Base-by-base conservation (phyloP, 179 eudicot genomes). In the Vitellaria paradoxa region DNA sequence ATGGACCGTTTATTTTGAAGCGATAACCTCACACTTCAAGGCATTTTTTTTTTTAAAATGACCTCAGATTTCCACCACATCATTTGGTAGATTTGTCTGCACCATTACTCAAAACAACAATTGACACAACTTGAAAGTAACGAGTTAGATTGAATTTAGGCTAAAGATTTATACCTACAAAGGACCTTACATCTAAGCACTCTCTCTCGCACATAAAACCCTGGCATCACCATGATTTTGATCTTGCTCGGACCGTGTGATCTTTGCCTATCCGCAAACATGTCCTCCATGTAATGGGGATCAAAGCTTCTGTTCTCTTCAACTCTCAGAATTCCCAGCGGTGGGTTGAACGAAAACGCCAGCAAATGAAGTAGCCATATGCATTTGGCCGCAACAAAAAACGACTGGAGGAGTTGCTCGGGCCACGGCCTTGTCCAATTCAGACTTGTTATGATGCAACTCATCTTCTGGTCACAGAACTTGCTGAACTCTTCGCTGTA, bases 391-490 rank as follows among this genome's bases (percentile, higher is more conserved):
- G 99, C 95, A 17, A 96, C 98, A 42, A 96, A 96, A 78, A 94
- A 96, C 0, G 95, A 86, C 57, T 96, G 98, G 10, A 96, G 92
- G n/a, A 96, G 88, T 78, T 87, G 88, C 80, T 96, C 99, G 1
- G 99, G 84, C 99, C 99, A 96, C 5, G 96, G 96, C 61, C 88
- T 87, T 40, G 88, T 91, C 96, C 96, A 92, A 80, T 80, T 90
- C 17, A 96, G 81, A 13, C 89, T 81, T 49, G 81, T 63, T 14
- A 94, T 83, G 7, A 96, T 86, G 79, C 87, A 86, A 77, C 91
- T 92, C 99, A 94, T 96, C 79, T 92, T 96, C 81, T 90, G 94
- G 75, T 96, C 99, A 78, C 99, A 96, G 40, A 94, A 96, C 78
- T 81, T 87, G 69, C 98, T 92, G 73, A 96, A 87, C 62, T 94